Base-by-base conservation (phyloP, 225 moss, liverwort and hornwort genomes). In the Physcomitrium patens region DNA sequence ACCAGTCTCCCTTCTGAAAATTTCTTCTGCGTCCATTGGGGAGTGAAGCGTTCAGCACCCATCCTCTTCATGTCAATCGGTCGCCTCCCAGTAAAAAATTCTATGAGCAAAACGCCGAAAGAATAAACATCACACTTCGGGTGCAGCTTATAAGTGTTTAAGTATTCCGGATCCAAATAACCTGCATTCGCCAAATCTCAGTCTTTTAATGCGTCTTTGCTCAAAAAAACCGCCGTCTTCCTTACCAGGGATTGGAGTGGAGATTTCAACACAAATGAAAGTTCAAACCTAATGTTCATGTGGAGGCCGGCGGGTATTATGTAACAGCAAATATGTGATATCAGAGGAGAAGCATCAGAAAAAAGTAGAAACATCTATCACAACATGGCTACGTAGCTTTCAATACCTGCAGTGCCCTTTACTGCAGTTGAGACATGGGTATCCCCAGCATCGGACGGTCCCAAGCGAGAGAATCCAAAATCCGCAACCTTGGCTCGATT, bases 391-490 rank as follows among this genome's bases (percentile, higher is more conserved):
- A 22, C 47, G 12, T 37, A 71, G 37, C 60, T 46, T 15, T 42
- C 13, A 59, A 65, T 81, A 82, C 91, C 91, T 71, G 87, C 85
- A 61, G 91, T 91, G 57, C 91, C 91, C 71, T 87, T 91, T 71
- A 91, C 86, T 71, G 87, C 84, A n/a, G 91, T 91, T 14, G 86
- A 86, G 58, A 89, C 85, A 70, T 86, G 86, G 63, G 89, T 89
- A 23, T 86, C 89, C 27, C 86, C 89, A 26, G 78, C 80, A 63
- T 89, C 86, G 20, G 84, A 71, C 15, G 89, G 84, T 17, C 89
- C 89, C 61, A 86, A 81, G 9, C 86, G 83, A 53, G 89, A 89
- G 77, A 89, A 89, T 28, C 89, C 89, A 52, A 89, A 89, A 77
- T 89, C 89, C 37, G 89, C 85, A 43, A 89, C 89, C 77, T 89